These are phyloP conservation scores for Penicillium antarcticum DNA, from an alignment of 495 filamentous ascomycete genomes.

Conservation along the genomic window DNA sequence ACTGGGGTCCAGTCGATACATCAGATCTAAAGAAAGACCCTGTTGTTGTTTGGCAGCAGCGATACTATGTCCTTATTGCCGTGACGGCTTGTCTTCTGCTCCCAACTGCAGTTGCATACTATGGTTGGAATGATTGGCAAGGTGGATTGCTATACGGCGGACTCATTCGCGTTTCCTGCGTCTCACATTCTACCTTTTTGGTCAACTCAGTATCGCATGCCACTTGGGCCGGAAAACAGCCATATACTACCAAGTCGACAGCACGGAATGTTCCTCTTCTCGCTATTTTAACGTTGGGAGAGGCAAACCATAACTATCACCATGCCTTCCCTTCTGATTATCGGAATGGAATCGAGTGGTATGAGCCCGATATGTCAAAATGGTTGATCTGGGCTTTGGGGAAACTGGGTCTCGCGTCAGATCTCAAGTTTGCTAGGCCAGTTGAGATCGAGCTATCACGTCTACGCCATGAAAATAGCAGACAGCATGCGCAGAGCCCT, in stretches of 20 bases:
- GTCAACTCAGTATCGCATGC: slow-evolving; percentile 31
- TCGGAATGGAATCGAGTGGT: slow-evolving; percentile 28
- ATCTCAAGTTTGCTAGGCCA: slow-evolving; percentile 18
- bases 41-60: slow-evolving; percentile 26
- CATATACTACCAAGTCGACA: slow-evolving; percentile 20
- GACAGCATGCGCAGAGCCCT: no score
- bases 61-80: slow-evolving; percentile 14
- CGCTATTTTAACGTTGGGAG: slow-evolving; percentile 25
- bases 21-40: slow-evolving; percentile 26
- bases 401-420: slow-evolving; percentile 19
- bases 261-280: slow-evolving; percentile 22
- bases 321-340: slow-evolving; percentile 31
- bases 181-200: slow-evolving; percentile 28
- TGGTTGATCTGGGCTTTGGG: slow-evolving; percentile 27
- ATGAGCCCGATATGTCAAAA: slow-evolving; percentile 24
- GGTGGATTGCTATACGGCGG: slow-evolving; percentile 28
- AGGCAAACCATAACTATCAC: slow-evolving; percentile 33
- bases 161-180: slow-evolving; percentile 17
- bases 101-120: slow-evolving; percentile 19
- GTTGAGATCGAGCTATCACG: slow-evolving; percentile 17
- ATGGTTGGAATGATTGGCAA: slow-evolving; percentile 26
- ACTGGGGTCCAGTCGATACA: slow-evolving; percentile 15
- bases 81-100: slow-evolving; percentile 15
- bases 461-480: no score
- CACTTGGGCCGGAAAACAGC: slow-evolving; percentile 28